Evolutionary conservation across 192 early-diverging fungal genomes (phyloP).

Genomic region (Linnemannia zychae): DNA sequence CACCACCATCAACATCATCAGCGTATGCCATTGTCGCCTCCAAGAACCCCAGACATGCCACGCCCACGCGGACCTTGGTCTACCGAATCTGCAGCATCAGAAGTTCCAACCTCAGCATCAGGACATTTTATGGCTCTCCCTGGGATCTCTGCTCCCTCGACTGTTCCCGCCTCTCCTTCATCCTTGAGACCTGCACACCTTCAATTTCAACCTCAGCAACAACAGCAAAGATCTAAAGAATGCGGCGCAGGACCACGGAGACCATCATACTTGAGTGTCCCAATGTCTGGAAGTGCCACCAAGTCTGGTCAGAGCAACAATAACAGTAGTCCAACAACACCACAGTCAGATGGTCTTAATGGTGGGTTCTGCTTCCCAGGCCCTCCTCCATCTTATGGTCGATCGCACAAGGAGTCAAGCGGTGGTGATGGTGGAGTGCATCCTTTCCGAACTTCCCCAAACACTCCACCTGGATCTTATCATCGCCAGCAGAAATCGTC

Average conservation of each 20-base stretch:
- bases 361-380: neutral
- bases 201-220: neutral
- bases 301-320: neutral
- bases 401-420: neutral
- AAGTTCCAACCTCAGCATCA: neutral
- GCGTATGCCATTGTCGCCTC: slow-evolving; percentile 21
- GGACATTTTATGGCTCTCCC: slow-evolving; percentile 37
- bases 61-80: slow-evolving; percentile 10
- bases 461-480: neutral
- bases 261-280: neutral
- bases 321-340: neutral
- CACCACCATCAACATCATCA: slow-evolving; percentile 5
- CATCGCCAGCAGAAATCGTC: neutral
- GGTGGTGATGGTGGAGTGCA: neutral
- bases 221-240: too few relatives aligned
- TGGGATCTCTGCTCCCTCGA: slow-evolving; percentile 9
- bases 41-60: slow-evolving; percentile 39
- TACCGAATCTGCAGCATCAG: neutral
- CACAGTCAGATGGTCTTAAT: neutral
- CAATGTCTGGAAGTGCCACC: neutral
- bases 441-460: neutral
- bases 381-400: neutral
- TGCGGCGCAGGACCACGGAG: neutral
- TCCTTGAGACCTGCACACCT: neutral
- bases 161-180: neutral